Base-by-base conservation (phyloP, 352 stramenopile genomes). In the Globisporangium nodosum region DNA sequence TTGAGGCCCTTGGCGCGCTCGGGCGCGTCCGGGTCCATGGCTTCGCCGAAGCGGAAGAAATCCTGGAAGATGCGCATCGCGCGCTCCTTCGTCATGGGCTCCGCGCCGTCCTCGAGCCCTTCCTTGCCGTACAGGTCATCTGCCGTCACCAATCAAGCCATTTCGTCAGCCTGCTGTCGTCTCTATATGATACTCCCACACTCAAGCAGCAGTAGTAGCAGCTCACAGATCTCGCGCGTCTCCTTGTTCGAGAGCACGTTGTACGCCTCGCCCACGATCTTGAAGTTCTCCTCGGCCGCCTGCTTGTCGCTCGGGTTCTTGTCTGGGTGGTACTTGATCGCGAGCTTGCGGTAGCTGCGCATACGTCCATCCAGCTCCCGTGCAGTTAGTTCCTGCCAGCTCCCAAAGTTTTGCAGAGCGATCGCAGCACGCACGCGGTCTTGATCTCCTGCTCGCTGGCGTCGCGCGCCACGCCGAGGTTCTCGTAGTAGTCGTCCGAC, bases 121-220 rank as follows among this genome's bases (percentile, higher is more conserved):
- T 92, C 87, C 74, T 97, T 96, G 61, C 92, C 92, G 70, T 96
- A 97, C 51, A 96, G 78, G 54, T 98, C 92, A 63, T 98, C 85
- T 94, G 64, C 33, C 57, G 3, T 30, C 15, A 3, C 24, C 8
- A 12, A 39, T 8, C 31, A 7, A 35, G 11, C 2, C 8, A 13
- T 1, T 15, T 16, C 35, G 11, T 40, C 35, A 40, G 35, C 8
- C 35, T 3, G 11, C 35, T 9, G 0, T 40, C 9, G 64, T 46
- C 18, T 48, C 18, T 24, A 2, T 48, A 16, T 12, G 16, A 40
- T 40, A 12, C 8, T 15, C 20, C 16, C 6, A 8, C n/a, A 49
- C 3, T 5, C 43, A 30, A 49, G 43, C 3, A 13, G 15, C 18
- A 27, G 30, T 2, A n/a, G 1, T 3, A n/a, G 39, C 3, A 5